Evolutionary conservation across 2,329 filamentous ascomycete species (phyloP), one percentile per base, ranked within the genome.

Genomic region (Lachnellula occidentalis): DNA sequence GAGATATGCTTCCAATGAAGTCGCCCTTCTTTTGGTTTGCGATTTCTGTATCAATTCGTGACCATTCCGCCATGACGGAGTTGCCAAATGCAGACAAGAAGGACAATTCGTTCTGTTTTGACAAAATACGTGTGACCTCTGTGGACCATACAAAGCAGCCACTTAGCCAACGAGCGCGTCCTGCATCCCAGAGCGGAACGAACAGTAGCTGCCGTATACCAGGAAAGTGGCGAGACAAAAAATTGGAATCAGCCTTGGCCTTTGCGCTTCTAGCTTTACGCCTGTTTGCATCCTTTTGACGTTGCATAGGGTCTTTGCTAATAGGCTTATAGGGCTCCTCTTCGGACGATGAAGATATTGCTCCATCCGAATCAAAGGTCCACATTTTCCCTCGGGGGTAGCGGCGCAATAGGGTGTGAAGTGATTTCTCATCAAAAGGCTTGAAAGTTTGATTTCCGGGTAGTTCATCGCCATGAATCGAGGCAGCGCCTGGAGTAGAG

Each of bases 1-100:
- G 80, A 17, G 78, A 81, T 58, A 83, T 81, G 27, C 76, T 80
- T 1, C 78, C 79, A 42, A 83, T 80, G 55, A 83, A 82, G 9
- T 80, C 79, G 1, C 76, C 76, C 59, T 83, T 83, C 42, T 79
- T 78, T 19, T 73, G 72, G 53, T 78, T 75, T 2, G 74, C 76
- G 31, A 75, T 75, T 36, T 76, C 67, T 0, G 77, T 78, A 55
- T 82, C 77, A 46, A 81, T 71, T n/a, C 78, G 71, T 0, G 76
- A 75, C 6, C 81, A 70, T 53, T 83, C 78, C 12, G 75, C 76
- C 74, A 83, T 82, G 48, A 77, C 78, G 17, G 73, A 75, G 53
- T 76, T 76, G 8, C 73, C 72, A 58, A 78, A 78, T 4, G 73
- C 72, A 11, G 64, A 67, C 37, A 74, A 58, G 24, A 70, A 71